A percentile compares a stretch with the other conserved stretches of the same genome.
Conservation (phyloP, 2,329 filamentous ascomycete genomes). For the Fonsecaea pedrosoi region DNA sequence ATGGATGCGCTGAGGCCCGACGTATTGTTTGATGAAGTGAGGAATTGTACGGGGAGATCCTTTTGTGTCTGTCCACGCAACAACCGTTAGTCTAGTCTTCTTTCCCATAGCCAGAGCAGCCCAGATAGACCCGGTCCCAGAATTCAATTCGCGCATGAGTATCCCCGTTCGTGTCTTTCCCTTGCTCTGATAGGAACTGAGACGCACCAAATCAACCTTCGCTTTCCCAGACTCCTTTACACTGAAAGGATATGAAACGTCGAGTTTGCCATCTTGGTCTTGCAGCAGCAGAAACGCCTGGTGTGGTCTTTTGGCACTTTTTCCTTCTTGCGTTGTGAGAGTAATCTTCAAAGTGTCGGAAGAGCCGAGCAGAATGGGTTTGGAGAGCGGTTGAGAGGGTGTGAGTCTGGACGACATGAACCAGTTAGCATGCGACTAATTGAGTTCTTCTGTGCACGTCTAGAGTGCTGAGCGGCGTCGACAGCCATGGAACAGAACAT, state of each 20-base stretch:
- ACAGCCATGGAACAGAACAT: constrained; percentile 22
- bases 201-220: constrained; percentile 79
- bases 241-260: constrained; percentile 83
- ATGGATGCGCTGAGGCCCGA: constrained; percentile 78
- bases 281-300: constrained; percentile 89
- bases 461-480: neutral
- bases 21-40: constrained; percentile 58
- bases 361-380: constrained; percentile 68
- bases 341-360: constrained; percentile 80
- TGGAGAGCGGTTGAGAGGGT: constrained; percentile 65
- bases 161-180: neutral
- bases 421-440: neutral
- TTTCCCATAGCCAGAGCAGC: neutral
- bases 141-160: neutral
- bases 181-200: neutral
- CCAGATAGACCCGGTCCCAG: neutral
- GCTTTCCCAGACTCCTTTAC: constrained; percentile 90
- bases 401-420: constrained; percentile 58
- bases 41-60: constrained; percentile 84
- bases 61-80: constrained; percentile 71
- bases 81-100: constrained; percentile 3
- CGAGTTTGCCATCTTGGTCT: constrained; percentile 76
- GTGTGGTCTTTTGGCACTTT: constrained; percentile 82
- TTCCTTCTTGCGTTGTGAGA: constrained; percentile 80
- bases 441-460: constrained; percentile 13